phyloP scores from a whole-genome alignment of 148 eudicot genomes.

The Camellia sinensis region DNA sequence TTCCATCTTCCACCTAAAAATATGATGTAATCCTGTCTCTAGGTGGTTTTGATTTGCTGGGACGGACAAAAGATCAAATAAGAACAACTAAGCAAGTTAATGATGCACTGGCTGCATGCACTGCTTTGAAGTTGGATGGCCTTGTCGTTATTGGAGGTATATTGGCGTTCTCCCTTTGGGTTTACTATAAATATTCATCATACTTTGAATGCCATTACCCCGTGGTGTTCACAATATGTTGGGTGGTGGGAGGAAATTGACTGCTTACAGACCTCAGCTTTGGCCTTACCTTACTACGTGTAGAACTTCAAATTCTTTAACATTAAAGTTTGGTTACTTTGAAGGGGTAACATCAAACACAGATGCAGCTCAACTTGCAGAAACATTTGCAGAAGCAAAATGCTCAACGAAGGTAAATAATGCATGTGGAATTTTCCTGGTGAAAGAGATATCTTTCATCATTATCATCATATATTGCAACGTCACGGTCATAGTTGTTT shows the following conservation, averaged over 20 bases:
- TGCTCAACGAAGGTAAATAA: constrained; percentile 75
- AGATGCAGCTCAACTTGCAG: constrained; percentile 98
- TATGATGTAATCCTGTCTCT: constrained; percentile 11
- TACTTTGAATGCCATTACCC: neutral
- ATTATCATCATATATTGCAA: neutral
- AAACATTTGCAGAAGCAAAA: constrained; percentile 87
- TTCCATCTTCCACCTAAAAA: constrained; percentile 1
- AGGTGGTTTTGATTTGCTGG: constrained; percentile 93
- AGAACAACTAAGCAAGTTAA: constrained; percentile 92
- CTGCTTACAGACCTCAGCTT: neutral
- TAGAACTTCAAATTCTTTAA: constrained; percentile 3
- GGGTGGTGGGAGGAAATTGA: neutral
- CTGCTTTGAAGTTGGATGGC: constrained; percentile 75
- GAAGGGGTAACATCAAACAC: constrained; percentile 97
- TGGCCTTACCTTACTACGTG: neutral
- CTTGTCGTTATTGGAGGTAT: constrained; percentile 95
- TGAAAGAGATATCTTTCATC: neutral
- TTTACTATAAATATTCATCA: neutral
- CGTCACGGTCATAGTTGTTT: neutral
- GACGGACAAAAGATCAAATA: constrained; percentile 94
- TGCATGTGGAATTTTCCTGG: constrained; percentile 4
- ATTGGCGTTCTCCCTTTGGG: neutral
- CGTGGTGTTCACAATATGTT: neutral
- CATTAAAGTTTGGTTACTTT: constrained; percentile 14
- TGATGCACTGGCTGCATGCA: constrained; percentile 85